Conservation (phyloP, 805 yeast species). For the Nakazawaea laoshanensis region DNA sequence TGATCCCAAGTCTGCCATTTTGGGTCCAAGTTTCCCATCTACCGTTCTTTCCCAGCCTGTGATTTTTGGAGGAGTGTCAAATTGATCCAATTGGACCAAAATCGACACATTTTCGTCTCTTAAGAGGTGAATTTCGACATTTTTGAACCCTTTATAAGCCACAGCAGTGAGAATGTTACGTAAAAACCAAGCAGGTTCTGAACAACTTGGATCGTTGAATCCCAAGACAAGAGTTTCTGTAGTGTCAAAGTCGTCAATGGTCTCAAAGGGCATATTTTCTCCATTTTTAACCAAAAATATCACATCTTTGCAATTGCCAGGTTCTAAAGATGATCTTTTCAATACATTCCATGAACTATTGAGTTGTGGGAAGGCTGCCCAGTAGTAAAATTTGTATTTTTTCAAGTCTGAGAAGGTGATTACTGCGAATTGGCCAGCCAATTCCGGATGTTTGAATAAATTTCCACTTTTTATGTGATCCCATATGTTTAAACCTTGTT, state of each 20-base stretch:
- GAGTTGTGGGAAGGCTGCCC: constrained; percentile 78
- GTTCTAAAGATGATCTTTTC: no score
- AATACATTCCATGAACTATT: constrained; percentile 38
- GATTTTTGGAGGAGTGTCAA: constrained; percentile 28
- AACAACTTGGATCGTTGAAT: no score
- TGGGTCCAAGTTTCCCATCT: constrained; percentile 70
- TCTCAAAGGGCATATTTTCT: no score
- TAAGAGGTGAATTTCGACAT: constrained; percentile 22
- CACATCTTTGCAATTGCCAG: no score
- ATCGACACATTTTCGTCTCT: neutral
- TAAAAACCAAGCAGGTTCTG: constrained; percentile 9
- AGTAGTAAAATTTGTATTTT: constrained; percentile 78
- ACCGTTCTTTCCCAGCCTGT: constrained; percentile 90
- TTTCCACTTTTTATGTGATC: constrained; percentile 23
- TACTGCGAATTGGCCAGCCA: constrained; percentile 34
- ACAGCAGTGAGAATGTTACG: constrained; percentile 12
- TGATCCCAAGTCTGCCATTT: constrained; percentile 72
- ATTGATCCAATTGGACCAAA: neutral
- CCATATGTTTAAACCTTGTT: constrained; percentile 23
- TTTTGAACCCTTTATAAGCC: constrained; percentile 22
- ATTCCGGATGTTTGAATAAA: constrained; percentile 28
- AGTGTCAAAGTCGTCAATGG: no score
- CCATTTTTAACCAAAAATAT: no score
- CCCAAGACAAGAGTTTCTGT: no score
- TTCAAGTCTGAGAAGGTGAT: constrained; percentile 83